These are phyloP conservation scores for Gloeopeniophorella convolvens DNA, from an alignment of 768 basidiomycete genomes.

Conservation along the genomic window DNA sequence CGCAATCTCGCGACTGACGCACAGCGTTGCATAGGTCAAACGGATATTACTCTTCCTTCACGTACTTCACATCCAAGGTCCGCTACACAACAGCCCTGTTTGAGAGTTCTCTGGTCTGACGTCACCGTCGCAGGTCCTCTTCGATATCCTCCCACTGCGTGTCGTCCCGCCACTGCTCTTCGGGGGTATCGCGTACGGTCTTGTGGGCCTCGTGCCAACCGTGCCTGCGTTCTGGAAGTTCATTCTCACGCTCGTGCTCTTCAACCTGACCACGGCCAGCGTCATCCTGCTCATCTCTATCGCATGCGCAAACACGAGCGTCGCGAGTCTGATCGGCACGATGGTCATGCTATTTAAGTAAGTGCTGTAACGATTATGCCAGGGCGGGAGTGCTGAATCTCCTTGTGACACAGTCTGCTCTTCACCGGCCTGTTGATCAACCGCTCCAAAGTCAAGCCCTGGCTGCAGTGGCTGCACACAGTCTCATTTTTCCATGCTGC, in stretches of 20 bases:
- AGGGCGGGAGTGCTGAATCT: background rate
- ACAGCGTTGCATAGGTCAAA: conserved; percentile 57
- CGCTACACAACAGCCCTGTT: background rate
- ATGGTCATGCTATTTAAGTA: conserved; percentile 98
- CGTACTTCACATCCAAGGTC: conserved; percentile 94
- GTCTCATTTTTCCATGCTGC: conserved; percentile 98
- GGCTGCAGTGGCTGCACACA: conserved; percentile 81
- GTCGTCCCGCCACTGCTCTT: conserved; percentile 94
- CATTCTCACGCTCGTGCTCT: conserved; percentile 89
- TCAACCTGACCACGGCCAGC: conserved; percentile 94
- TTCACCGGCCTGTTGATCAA: conserved; percentile 97
- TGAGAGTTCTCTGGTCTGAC: background rate
- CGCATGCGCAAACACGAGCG: conserved; percentile 75
- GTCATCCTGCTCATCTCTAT: conserved; percentile 89
- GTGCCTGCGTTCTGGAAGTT: conserved; percentile 97
- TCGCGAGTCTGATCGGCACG: conserved; percentile 92
- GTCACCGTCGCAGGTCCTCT: conserved; percentile 57
- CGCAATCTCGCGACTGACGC: background rate
- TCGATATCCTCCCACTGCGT: conserved; percentile 92
- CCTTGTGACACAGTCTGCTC: conserved; percentile 52
- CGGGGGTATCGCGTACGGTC: conserved; percentile 90
- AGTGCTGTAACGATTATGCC: conserved; percentile 28
- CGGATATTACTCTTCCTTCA: conserved; percentile 95
- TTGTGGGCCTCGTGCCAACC: conserved; percentile 90
- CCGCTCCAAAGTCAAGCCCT: conserved; percentile 69